Evolutionary conservation across 2,329 filamentous ascomycete genomes (phyloP).

Genomic region (Aaosphaeria pasadenensis): DNA sequence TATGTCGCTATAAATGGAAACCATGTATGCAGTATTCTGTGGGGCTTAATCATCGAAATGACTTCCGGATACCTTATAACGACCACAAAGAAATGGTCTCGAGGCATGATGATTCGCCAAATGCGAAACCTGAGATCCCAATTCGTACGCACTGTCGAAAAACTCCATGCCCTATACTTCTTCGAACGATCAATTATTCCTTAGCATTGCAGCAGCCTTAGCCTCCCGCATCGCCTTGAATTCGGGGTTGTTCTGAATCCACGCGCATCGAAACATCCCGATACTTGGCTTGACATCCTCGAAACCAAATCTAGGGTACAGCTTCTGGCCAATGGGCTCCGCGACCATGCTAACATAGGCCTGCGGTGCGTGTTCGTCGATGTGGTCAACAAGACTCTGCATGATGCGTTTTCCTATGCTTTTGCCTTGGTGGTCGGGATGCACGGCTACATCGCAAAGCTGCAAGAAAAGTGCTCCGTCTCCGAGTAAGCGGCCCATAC

Average conservation of each 20-base stretch:
- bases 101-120: too few relatives aligned
- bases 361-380: constrained; percentile 40
- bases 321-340: constrained; percentile 42
- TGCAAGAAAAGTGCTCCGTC: constrained; percentile 54
- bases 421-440: constrained; percentile 47
- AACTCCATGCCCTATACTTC: too few relatives aligned
- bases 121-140: too few relatives aligned
- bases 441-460: constrained; percentile 51
- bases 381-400: constrained; percentile 41
- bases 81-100: too few relatives aligned
- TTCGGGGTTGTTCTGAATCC: constrained; percentile 12
- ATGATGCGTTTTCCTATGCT: constrained; percentile 48
- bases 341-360: constrained; percentile 49
- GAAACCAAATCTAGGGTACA: constrained; percentile 51
- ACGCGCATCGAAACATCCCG: constrained; percentile 26
- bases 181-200: not conserved
- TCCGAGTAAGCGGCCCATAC: constrained; percentile 52
- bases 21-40: too few relatives aligned
- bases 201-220: not conserved
- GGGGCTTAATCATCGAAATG: too few relatives aligned
- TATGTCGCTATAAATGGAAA: too few relatives aligned
- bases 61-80: too few relatives aligned
- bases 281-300: constrained; percentile 33
- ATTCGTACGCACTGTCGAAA: too few relatives aligned
- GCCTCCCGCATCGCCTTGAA: constrained; percentile 2